phyloP scores from a whole-genome alignment of 331 rosid species.

The Cucumis variabilis region DNA sequence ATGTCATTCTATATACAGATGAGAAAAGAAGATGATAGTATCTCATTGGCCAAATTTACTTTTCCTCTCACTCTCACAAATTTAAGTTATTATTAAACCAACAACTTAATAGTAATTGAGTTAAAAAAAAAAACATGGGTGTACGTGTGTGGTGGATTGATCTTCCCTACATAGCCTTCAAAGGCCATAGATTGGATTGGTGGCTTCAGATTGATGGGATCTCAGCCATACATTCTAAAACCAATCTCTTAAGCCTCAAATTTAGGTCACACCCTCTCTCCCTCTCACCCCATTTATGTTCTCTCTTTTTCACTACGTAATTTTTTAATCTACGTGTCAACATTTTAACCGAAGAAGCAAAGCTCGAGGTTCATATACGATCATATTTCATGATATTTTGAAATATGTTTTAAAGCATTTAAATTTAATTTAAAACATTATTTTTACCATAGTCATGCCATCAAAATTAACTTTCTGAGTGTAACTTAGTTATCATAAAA shows the following conservation, averaged over 20 bases:
- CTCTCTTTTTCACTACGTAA: neutral
- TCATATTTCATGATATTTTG: no score
- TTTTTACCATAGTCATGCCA: no score
- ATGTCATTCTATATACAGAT: no score
- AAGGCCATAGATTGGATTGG: neutral
- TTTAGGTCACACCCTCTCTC: neutral
- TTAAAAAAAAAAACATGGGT: neutral
- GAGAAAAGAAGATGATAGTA: neutral
- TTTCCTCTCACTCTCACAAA: neutral
- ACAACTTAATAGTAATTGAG: neutral
- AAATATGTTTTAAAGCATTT: no score
- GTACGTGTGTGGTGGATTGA: neutral
- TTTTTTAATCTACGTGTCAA: neutral
- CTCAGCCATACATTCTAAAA: neutral
- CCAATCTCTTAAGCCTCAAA: neutral
- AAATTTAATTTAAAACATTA: no score
- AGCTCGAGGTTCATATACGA: neutral
- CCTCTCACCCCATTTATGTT: neutral
- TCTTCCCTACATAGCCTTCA: neutral
- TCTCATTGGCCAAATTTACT: neutral
- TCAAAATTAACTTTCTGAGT: no score
- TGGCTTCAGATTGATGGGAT: conserved; percentile 16
- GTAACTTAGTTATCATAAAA: no score
- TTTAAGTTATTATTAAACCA: neutral
- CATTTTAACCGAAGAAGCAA: neutral